A percentile compares a stretch with the other conserved stretches of the same genome.
Conservation (phyloP, 306 rosid species). For the Ammopiptanthus mongolicus region DNA sequence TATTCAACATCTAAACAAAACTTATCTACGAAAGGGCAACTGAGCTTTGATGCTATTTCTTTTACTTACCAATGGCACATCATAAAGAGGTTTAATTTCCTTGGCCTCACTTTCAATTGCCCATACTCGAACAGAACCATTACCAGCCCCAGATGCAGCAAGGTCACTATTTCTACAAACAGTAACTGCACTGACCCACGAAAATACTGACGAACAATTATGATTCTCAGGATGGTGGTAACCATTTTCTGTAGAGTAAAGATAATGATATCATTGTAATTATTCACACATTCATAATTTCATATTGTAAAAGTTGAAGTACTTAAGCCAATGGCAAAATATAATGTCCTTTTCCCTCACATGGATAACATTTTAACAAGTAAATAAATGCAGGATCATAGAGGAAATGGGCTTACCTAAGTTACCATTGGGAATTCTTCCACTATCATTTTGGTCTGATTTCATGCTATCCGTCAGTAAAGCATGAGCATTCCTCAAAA, state of each 20-base stretch:
- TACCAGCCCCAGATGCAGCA: constrained; percentile 95
- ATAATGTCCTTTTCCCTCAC: background rate
- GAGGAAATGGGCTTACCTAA: constrained; percentile 38
- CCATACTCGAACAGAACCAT: constrained; percentile 82
- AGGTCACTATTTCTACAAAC: constrained; percentile 87
- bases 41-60: constrained; percentile 4
- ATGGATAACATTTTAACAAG: background rate
- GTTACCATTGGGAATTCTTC: constrained; percentile 55
- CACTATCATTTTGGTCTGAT: constrained; percentile 39
- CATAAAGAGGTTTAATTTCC: constrained; percentile 46
- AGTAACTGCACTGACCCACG: constrained; percentile 81
- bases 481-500: constrained; percentile 77
- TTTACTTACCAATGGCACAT: constrained; percentile 77
- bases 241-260: constrained; percentile 63
- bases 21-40: background rate
- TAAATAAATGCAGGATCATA: background rate
- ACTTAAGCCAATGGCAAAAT: background rate
- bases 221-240: constrained; percentile 29
- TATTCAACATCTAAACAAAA: background rate
- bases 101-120: constrained; percentile 60
- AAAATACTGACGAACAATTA: constrained; percentile 45
- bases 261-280: constrained; percentile 19
- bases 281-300: background rate
- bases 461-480: constrained; percentile 30
- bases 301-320: background rate